Percentiles rank a stretch among this genome's conserved stretches.
These are phyloP conservation scores for Pilobolus umbonatus DNA, from an alignment of 192 early-diverging fungal genomes.

Conservation along the genomic window DNA sequence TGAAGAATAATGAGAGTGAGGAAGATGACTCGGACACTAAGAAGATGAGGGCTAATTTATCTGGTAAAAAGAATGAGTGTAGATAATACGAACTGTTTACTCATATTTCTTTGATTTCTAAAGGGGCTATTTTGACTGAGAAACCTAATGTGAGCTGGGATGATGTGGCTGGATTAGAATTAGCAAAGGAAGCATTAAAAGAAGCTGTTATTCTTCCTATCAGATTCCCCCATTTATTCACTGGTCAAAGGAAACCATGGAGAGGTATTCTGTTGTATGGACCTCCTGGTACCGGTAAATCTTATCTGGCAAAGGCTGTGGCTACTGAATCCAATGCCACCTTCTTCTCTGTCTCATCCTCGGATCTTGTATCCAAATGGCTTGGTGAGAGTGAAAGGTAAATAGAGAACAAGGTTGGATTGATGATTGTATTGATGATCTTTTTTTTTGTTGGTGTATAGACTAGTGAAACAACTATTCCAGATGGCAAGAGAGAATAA, in stretches of 20 bases:
- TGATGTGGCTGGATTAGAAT: conserved; percentile 94
- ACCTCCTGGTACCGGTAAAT: conserved; percentile 97
- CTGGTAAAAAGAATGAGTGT: conserved; percentile 26
- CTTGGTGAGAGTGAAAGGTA: conserved; percentile 98
- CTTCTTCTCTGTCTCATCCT: conserved; percentile 95
- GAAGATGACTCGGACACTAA: conserved; percentile 73
- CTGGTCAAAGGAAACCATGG: conserved; percentile 93
- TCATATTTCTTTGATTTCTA: background rate
- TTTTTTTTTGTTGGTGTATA: conserved; percentile 30
- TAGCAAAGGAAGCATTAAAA: conserved; percentile 93
- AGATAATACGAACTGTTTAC: background rate
- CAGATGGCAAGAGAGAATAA: conserved; percentile 86
- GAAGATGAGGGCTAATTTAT: conserved; percentile 64
- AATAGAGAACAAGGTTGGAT: too few species aligned
- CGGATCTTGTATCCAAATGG: conserved; percentile 99
- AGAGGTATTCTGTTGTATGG: conserved; percentile 95
- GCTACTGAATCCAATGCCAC: conserved; percentile 96
- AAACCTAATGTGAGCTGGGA: conserved; percentile 97
- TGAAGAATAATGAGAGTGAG: conserved; percentile 14
- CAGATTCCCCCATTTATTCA: conserved; percentile 95
- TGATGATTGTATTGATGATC: too few species aligned
- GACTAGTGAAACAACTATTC: conserved; percentile 92
- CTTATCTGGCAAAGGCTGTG: conserved; percentile 94
- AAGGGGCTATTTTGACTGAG: conserved; percentile 86
- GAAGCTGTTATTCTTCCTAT: conserved; percentile 98